Conservation (phyloP, 306 rosid genomes). For the Dicorynia guianensis region DNA sequence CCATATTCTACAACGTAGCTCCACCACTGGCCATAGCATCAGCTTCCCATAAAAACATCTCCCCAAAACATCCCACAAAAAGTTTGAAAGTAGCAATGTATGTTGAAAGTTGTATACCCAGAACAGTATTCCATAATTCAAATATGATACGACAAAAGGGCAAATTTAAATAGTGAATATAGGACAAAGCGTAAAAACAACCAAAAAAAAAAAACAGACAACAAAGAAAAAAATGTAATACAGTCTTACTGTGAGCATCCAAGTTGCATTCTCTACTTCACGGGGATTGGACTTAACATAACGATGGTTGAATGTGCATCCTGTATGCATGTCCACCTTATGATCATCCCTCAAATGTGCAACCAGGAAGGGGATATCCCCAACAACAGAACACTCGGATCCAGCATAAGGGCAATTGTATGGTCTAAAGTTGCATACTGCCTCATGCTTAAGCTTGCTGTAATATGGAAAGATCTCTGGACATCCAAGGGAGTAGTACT, state of each 20-base stretch:
- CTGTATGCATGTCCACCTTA: conserved; percentile 94
- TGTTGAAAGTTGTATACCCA: background rate
- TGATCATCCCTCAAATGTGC: conserved; percentile 89
- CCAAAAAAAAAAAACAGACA: background rate
- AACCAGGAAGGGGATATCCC: conserved; percentile 84
- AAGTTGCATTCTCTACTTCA: conserved; percentile 93
- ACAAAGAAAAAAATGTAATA: conserved; percentile 8
- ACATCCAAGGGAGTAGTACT: conserved; percentile 79
- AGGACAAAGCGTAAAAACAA: background rate
- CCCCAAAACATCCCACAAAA: background rate
- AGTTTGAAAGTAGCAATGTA: background rate
- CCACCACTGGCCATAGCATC: background rate
- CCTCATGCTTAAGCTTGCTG: conserved; percentile 87
- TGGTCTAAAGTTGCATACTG: conserved; percentile 83
- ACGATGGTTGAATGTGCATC: conserved; percentile 93
- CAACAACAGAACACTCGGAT: conserved; percentile 79
- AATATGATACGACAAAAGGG: background rate
- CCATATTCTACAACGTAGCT: too few relatives aligned
- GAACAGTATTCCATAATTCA: too few relatives aligned
- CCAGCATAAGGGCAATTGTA: conserved; percentile 92
- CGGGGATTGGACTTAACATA: conserved; percentile 93
- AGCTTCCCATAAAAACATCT: background rate
- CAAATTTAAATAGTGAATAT: background rate
- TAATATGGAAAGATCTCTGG: conserved; percentile 89
- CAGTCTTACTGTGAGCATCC: conserved; percentile 97